A percentile compares a stretch with the other conserved stretches of the same genome.
These are phyloP conservation scores for Chlamydomonas reinhardtii DNA, from an alignment of 163 green algal species.

Conservation along the genomic window DNA sequence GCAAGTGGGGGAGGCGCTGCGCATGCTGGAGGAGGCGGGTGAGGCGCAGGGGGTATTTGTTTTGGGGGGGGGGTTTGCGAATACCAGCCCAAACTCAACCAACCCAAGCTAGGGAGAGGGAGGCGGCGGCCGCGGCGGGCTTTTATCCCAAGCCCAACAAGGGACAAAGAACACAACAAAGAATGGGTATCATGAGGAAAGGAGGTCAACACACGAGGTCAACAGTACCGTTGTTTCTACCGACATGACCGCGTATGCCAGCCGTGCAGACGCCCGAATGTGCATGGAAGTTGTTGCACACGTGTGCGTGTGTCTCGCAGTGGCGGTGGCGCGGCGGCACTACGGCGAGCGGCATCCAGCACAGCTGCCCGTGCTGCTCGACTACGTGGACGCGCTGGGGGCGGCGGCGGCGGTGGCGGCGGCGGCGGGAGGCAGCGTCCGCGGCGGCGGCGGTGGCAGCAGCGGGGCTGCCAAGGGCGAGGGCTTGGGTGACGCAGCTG, in stretches of 20 bases:
- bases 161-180: too few relatives aligned
- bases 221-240: too few relatives aligned
- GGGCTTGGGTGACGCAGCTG: not conserved
- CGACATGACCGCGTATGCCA: too few relatives aligned
- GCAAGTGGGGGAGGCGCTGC: conserved; percentile 55
- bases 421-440: not conserved
- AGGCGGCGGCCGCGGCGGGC: too few relatives aligned
- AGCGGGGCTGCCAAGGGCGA: not conserved
- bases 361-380: conserved; percentile 47
- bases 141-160: too few relatives aligned
- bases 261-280: too few relatives aligned
- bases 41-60: not conserved
- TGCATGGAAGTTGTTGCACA: too few relatives aligned
- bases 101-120: too few relatives aligned
- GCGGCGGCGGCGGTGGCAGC: not conserved
- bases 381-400: conserved; percentile 42
- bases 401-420: not conserved
- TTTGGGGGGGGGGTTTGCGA: not conserved
- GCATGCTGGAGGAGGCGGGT: conserved; percentile 60
- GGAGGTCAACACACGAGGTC: too few relatives aligned
- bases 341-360: conserved; percentile 57
- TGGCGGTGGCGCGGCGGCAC: conserved; percentile 39
- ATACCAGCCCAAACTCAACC: too few relatives aligned
- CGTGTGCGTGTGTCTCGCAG: not conserved
- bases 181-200: too few relatives aligned